Base-by-base conservation (phyloP, 148 eudicot genomes). In the Amaranthus palmeri region DNA sequence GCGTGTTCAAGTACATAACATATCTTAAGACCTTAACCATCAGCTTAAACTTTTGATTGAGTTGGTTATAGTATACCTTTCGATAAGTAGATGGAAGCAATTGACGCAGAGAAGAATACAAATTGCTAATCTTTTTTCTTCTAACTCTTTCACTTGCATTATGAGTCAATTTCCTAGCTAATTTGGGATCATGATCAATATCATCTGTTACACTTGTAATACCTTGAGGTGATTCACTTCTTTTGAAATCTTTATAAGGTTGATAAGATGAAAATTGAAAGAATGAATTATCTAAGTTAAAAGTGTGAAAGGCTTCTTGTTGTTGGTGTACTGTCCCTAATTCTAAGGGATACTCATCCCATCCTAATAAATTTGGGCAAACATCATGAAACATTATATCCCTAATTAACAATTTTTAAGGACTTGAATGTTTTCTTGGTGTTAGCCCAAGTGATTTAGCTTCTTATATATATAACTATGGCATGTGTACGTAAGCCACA, bases 61-160 rank as follows among this genome's bases (percentile, higher is more conserved):
- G 2, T 25, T 25, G n/a, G n/a, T n/a, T n/a, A n/a, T n/a, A n/a
- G n/a, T n/a, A 41, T 83, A 86, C 92, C 77, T 56, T 68, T 54
- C 77, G 84, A 57, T 83, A 83, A n/a, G 84, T 42, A 0, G 64
- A 8, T 6, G 92, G 90, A 72, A 88, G 88, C 58, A 83, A 61
- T 4, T 81, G 64, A 51, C 89, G 80, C 12, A 88, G 84, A 70
- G 85, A 73, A 4, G 86, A 71, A 61, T 84, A 88, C 84, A 88
- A 78, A 53, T 10, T 41, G 46, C 86, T 88, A 51, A 86, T 83
- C 76, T 67, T 86, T 75, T 84, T 88, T 7, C 92, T 77, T 64
- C 92, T 88, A 74, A 84, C 88, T 25, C 92, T 81, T 69, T 88
- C 92, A 51, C 86, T 88, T 0, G 86, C 92, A 68, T 88, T 88